Evolutionary conservation across 1,284 basidiomycete species (phyloP), one percentile per base, ranked within the genome.

Genomic region (Leucoagaricus sp.): DNA sequence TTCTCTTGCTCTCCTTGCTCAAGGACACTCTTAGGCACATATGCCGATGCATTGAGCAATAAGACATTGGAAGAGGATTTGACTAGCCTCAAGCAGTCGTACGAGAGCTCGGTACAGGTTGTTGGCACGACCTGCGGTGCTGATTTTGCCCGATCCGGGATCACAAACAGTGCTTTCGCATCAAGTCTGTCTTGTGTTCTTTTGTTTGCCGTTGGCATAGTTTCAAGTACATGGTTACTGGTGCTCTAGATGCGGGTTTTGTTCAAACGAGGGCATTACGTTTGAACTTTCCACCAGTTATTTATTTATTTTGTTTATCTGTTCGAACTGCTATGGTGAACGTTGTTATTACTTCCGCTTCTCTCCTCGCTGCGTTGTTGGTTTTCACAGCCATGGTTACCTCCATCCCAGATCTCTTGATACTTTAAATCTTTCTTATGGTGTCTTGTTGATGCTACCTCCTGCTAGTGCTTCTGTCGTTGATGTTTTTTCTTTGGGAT

Each of bases 1-100:
- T 78, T 78, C 21, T 76, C 78, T 19, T 91, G 88, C 65, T 83
- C 80, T 2, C 56, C 74, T 3, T 91, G 89, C 69, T 81, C 80
- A 17, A 76, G 80, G 65, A 74, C 66, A 59, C 58, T 89, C 7
- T 77, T 91, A 76, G 68, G 65, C 12, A 61, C 74, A 28, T 90
- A 84, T 65, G 74, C 72, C 9, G 60, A 62, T 0, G 73, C 73
- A 3, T 69, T 87, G 40, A 49, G 67, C 48, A 66, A 75, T 59
- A n/a, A 63, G 1, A 57, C 55, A 1, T 59, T 56, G 33, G 58
- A 56, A 36, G 21, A 19, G n/a, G 47, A 40, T 49, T 59, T 74
- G 48, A 64, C 60, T 6, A 72, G 65, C 21, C 58, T 75, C 42
- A 53, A 65, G 48, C 42, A 64, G 44, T 67, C 72, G 8, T 75